Evolutionary conservation across 2,329 filamentous ascomycete species (phyloP).

Genomic region (Colletotrichum salicis): DNA sequence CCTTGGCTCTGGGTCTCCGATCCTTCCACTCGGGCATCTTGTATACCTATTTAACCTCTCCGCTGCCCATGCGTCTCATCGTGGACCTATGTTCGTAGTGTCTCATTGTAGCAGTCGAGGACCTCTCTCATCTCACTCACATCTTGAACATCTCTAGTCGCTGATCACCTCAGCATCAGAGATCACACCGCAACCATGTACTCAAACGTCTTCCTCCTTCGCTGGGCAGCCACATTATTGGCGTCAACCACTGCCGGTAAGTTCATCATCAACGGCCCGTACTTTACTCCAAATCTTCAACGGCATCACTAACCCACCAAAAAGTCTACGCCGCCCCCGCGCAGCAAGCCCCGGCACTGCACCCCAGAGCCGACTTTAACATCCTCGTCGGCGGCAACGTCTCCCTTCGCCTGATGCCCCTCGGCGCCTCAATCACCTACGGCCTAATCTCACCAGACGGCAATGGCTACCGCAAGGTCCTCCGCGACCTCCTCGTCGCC

Average conservation of each 20-base stretch:
- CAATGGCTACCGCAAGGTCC: constrained; percentile 52
- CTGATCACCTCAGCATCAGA: neutral
- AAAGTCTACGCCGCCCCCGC: constrained; percentile 33
- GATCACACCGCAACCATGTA: neutral
- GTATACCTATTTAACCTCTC: constrained; percentile 18
- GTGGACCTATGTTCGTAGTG: neutral
- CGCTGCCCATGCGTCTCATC: neutral
- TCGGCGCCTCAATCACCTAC: constrained; percentile 56
- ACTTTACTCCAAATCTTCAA: neutral
- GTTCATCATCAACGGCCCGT: neutral
- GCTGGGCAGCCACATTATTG: constrained; percentile 24
- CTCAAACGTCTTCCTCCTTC: constrained; percentile 1
- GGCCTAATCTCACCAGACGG: constrained; percentile 48
- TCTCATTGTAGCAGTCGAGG: neutral
- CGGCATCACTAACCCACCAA: neutral
- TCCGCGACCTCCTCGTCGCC: constrained; percentile 45
- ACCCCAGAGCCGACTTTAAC: constrained; percentile 24
- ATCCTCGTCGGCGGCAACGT: constrained; percentile 38
- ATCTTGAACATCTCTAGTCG: too few relatives aligned
- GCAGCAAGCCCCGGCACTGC: constrained; percentile 16
- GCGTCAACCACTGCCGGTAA: constrained; percentile 28
- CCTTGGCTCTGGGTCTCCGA: constrained; percentile 1
- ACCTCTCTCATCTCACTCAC: neutral
- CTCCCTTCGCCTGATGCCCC: constrained; percentile 54
- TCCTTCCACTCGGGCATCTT: neutral